These are phyloP conservation scores for Fomitopsis palustris DNA, from an alignment of 1,284 basidiomycete genomes.

Conservation along the genomic window DNA sequence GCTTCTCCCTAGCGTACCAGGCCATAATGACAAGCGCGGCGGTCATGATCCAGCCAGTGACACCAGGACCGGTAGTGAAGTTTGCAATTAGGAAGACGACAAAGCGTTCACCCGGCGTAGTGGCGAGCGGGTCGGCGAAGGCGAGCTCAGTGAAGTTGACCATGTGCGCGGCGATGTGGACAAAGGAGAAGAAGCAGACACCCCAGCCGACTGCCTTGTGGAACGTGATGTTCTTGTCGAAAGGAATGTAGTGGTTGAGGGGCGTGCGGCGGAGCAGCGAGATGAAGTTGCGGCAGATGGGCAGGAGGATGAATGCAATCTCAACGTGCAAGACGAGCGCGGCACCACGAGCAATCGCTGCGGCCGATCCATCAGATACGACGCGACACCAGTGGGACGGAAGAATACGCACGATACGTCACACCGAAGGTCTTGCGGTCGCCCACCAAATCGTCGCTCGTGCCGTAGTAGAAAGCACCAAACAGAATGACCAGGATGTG, in stretches of 20 bases:
- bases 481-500: constrained; percentile 72
- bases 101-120: constrained; percentile 50
- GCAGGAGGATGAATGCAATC: constrained; percentile 86
- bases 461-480: constrained; percentile 71
- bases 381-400: background rate
- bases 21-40: constrained; percentile 70
- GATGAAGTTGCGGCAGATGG: constrained; percentile 89
- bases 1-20: constrained; percentile 79
- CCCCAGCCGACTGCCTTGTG: constrained; percentile 89
- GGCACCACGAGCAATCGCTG: constrained; percentile 79
- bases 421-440: constrained; percentile 69
- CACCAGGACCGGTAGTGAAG: constrained; percentile 83
- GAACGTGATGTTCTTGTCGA: constrained; percentile 86
- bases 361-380: background rate
- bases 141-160: constrained; percentile 76
- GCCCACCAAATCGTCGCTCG: constrained; percentile 71
- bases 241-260: constrained; percentile 82
- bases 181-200: constrained; percentile 68
- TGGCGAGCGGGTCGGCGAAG: constrained; percentile 48
- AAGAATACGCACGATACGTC: constrained; percentile 61
- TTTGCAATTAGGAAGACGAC: constrained; percentile 71
- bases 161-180: constrained; percentile 79
- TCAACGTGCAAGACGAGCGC: constrained; percentile 87
- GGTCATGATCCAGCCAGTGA: constrained; percentile 93
- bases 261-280: constrained; percentile 80